These are phyloP conservation scores for Myochromella boudieri DNA, from an alignment of 768 basidiomycete genomes.

Conservation along the genomic window DNA sequence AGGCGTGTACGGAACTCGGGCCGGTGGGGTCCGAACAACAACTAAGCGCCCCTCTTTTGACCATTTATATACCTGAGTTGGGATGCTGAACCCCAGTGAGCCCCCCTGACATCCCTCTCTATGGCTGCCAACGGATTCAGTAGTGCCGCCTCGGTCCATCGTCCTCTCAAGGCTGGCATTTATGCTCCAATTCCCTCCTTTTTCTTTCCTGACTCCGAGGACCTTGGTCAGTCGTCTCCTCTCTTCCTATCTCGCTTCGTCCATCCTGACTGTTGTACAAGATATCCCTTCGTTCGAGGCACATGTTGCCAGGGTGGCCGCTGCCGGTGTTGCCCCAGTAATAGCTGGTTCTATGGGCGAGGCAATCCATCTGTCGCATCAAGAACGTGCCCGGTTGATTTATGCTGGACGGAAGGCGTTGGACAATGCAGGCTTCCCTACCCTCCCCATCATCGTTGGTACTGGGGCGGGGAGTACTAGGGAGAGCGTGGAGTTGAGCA, in stretches of 20 bases:
- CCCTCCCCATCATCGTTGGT: slow-evolving; percentile 75
- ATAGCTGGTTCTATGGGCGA: slow-evolving; percentile 87
- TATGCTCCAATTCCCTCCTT: slow-evolving; percentile 88
- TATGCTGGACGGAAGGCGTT: slow-evolving; percentile 67
- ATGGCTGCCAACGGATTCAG: slow-evolving; percentile 46
- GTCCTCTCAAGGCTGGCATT: slow-evolving; percentile 71
- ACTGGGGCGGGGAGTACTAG: slow-evolving; percentile 83
- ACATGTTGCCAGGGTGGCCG: slow-evolving; percentile 65
- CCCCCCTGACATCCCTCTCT: slow-evolving; percentile 15
- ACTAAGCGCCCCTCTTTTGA: slow-evolving; percentile 13
- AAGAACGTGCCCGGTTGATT: slow-evolving; percentile 67
- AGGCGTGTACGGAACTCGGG: slow-evolving; percentile 21
- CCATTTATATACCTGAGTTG: slow-evolving; percentile 22
- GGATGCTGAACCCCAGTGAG: slow-evolving; percentile 18
- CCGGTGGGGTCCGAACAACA: slow-evolving; percentile 23
- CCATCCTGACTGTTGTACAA: slow-evolving; percentile 20
- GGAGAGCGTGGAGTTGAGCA: slow-evolving; percentile 73
- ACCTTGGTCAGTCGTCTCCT: slow-evolving; percentile 62
- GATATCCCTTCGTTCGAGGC: slow-evolving; percentile 69
- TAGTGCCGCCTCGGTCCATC: slow-evolving; percentile 33
- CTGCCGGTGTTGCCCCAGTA: slow-evolving; percentile 69
- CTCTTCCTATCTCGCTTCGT: not conserved
- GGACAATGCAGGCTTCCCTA: slow-evolving; percentile 57
- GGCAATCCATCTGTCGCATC: slow-evolving; percentile 68
- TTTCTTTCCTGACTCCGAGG: slow-evolving; percentile 73